Evolutionary conservation across 2,329 filamentous ascomycete species (phyloP), one percentile per base, ranked within the genome.

Genomic region (Colletotrichum nymphaeae): DNA sequence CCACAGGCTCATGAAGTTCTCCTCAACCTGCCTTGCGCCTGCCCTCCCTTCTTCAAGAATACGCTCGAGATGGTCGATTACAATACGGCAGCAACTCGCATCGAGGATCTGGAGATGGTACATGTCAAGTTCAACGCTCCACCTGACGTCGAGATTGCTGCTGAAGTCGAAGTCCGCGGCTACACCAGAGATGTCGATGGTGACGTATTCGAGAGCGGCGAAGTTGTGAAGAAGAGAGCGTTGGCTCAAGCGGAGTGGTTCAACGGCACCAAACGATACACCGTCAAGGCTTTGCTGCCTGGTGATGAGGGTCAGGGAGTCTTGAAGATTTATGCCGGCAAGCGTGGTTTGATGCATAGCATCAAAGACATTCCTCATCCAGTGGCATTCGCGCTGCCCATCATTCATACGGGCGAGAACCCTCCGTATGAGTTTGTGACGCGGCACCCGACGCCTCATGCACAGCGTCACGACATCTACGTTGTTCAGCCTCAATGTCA

Each of bases 381-480:
- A 2, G 86, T 99, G 67, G 95, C 96, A 0, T 92, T 98, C 76
- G 92, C 95, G 4, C 84, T 99, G n/a, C 96, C 97, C 1, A 92
- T 99, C 64, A 90, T 95, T 49, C 97, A 99, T 82, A 93, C 91
- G 0, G 97, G 97, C 73, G 93, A 96, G 77, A 99, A 99, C 80
- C 97, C 97, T 3, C 91, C 94, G 0, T 99, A 98, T 82, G 95
- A 98, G 72, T 99, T 98, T 82, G 89, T 98, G 58, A 93, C 93
- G 52, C 91, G 97, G 5, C 97, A 99, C 81, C 97, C 97, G 8
- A 99, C 97, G 3, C 97, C 97, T 9, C 97, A 99, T 81, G 97
- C 97, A n/a, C 95, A 98, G 80, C 91, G 96, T 55, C 95, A 99
- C 82, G 97, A 99, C 81, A 92, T 99, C 72, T 99, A 99, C 82